phyloP scores from a whole-genome alignment of 75 land plant genomes.

The Selaginella tamariscina region DNA sequence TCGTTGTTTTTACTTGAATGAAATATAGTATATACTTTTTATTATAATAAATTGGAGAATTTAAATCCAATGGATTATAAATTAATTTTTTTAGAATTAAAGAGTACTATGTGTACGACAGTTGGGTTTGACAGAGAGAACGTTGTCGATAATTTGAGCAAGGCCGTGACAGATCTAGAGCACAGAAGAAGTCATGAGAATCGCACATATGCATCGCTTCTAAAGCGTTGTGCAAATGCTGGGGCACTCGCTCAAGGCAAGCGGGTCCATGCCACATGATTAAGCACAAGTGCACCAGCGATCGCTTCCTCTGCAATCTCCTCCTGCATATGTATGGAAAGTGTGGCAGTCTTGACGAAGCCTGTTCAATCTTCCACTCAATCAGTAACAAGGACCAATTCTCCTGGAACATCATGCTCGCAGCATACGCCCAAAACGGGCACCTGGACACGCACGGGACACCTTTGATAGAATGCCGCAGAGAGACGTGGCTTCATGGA shows the following conservation, averaged over 20 bases:
- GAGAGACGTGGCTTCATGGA: background rate
- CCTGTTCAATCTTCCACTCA: background rate
- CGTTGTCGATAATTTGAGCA: too few species aligned
- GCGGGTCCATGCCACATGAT: background rate
- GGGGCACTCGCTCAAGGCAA: background rate
- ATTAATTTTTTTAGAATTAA: too few species aligned
- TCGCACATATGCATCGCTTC: background rate
- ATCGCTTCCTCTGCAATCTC: constrained; percentile 1
- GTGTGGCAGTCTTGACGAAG: background rate
- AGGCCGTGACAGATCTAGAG: too few species aligned
- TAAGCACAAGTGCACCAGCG: background rate
- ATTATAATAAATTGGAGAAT: too few species aligned
- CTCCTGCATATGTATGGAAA: constrained; percentile 5
- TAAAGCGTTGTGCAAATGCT: background rate
- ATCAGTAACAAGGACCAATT: background rate
- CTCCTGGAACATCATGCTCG: constrained; percentile 2
- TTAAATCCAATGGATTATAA: too few species aligned
- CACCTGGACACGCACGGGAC: background rate
- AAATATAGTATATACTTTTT: too few species aligned
- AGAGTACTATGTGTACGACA: too few species aligned
- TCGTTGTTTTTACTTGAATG: too few species aligned
- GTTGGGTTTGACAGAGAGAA: too few species aligned
- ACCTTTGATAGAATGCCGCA: background rate
- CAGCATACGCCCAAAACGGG: background rate
- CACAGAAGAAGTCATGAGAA: too few species aligned